Evolutionary conservation across 495 filamentous ascomycete species (phyloP).

Genomic region (Sabuloglossum arenarium): DNA sequence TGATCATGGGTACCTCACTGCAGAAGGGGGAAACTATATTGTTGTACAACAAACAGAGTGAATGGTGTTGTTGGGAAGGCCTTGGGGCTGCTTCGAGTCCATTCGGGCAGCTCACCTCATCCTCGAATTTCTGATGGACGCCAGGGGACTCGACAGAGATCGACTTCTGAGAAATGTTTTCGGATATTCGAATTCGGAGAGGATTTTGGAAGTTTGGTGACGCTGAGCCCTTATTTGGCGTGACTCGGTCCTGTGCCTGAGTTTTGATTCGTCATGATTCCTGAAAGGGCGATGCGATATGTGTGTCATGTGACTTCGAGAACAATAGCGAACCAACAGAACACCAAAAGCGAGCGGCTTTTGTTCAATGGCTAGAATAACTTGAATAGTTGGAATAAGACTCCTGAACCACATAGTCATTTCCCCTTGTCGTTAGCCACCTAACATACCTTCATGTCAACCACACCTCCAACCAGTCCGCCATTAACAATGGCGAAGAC

Average conservation of each 20-base stretch:
- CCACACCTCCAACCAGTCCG: not conserved
- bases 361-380: not conserved
- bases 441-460: not conserved
- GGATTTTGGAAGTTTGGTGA: no score
- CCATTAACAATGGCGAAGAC: not conserved
- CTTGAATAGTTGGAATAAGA: not conserved
- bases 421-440: not conserved
- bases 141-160: not conserved
- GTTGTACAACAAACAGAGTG: not conserved
- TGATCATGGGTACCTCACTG: not conserved
- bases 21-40: no score
- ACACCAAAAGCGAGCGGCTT: not conserved
- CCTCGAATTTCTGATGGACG: not conserved
- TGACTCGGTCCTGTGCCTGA: not conserved
- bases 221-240: no score
- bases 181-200: no score
- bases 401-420: not conserved
- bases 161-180: not conserved
- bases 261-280: not conserved
- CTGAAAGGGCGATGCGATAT: not conserved
- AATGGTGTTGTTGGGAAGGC: not conserved
- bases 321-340: not conserved
- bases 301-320: not conserved
- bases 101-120: not conserved
- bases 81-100: not conserved